phyloP scores from a whole-genome alignment of 73 alveolate species.

The Symbiodinium pilosum region DNA sequence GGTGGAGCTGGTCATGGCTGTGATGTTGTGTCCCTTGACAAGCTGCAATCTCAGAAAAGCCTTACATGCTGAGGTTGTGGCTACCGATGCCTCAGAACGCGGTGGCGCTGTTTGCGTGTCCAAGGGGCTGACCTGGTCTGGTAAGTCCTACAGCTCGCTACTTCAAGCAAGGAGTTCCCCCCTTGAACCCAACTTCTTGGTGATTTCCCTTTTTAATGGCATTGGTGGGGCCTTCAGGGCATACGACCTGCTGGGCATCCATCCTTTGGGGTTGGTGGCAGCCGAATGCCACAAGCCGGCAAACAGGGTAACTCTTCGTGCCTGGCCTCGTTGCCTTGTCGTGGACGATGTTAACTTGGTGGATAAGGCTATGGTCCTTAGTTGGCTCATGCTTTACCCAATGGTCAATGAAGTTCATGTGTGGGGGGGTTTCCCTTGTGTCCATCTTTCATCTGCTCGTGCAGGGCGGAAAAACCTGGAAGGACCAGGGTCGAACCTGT shows the following conservation, averaged over 20 bases:
- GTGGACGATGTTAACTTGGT: not conserved
- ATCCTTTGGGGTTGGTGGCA: not conserved
- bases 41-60: not conserved
- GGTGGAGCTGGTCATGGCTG: not conserved
- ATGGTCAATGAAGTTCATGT: not conserved
- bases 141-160: not conserved
- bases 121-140: not conserved
- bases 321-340: not conserved
- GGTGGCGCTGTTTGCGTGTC: slow-evolving; percentile 4
- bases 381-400: not conserved
- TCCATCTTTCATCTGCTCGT: not conserved
- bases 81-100: not conserved
- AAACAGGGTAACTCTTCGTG: not conserved
- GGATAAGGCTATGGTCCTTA: not conserved
- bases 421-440: slow-evolving; percentile 50
- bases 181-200: not conserved
- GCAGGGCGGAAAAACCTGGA: not conserved
- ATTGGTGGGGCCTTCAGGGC: slow-evolving; percentile 21
- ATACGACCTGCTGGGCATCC: not conserved
- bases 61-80: not conserved
- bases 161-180: not conserved
- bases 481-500: slow-evolving; percentile 6
- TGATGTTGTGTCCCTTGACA: not conserved
- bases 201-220: not conserved
- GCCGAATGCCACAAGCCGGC: not conserved